These are phyloP conservation scores for Annulohypoxylon truncatum DNA, from an alignment of 2,329 filamentous ascomycete species.

Conservation along the genomic window DNA sequence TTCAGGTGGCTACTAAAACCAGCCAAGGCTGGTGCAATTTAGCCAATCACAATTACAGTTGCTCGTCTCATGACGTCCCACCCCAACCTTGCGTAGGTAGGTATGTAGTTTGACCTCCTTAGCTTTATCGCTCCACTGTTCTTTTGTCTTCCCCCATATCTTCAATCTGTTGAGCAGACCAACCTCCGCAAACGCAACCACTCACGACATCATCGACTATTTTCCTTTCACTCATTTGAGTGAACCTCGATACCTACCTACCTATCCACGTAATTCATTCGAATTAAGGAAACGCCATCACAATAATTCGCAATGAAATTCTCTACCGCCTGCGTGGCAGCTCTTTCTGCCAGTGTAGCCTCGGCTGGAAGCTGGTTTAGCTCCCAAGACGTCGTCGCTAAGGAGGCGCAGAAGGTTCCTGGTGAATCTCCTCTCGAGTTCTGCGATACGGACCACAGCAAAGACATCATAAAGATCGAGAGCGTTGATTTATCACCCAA, in stretches of 20 bases:
- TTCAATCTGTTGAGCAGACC: constrained; percentile 32
- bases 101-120: constrained; percentile 22
- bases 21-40: constrained; percentile 29
- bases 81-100: constrained; percentile 37
- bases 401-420: constrained; percentile 73
- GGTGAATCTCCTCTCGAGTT: constrained; percentile 88
- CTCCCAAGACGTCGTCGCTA: constrained; percentile 61
- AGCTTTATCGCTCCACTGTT: constrained; percentile 27
- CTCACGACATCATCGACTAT: constrained; percentile 5
- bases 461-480: constrained; percentile 80
- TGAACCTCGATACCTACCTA: not conserved
- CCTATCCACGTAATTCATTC: not conserved
- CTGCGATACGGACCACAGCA: constrained; percentile 73
- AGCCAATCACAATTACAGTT: constrained; percentile 26
- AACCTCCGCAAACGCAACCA: constrained; percentile 10
- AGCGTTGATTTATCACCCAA: constrained; percentile 86
- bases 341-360: constrained; percentile 55
- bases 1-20: constrained; percentile 29
- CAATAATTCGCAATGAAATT: constrained; percentile 54
- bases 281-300: not conserved
- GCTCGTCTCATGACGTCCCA: constrained; percentile 40
- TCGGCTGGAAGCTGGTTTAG: constrained; percentile 62
- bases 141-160: constrained; percentile 23
- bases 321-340: constrained; percentile 57
- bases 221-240: not conserved